Evolutionary conservation across 768 basidiomycete species (phyloP).

Genomic region (Pholiota microspora): DNA sequence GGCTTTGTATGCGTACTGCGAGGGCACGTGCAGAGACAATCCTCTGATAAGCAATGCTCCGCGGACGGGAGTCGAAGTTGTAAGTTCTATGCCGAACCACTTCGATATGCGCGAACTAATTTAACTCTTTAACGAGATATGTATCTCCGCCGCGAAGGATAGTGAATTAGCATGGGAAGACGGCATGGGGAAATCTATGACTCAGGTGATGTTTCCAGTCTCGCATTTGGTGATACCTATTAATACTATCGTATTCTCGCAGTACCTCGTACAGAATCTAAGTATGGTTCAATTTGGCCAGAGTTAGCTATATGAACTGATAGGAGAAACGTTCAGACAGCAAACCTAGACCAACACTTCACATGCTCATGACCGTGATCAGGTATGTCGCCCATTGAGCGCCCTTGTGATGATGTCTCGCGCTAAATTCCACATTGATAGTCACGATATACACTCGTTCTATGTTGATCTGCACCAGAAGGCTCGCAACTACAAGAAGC

Average conservation of each 20-base stretch:
- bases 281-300: not conserved
- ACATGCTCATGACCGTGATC: slow-evolving; percentile 25
- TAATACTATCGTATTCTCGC: not conserved
- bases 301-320: not conserved
- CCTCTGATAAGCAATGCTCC: not conserved
- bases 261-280: slow-evolving; percentile 15
- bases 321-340: slow-evolving; percentile 19
- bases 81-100: not conserved
- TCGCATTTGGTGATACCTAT: not conserved
- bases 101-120: not conserved
- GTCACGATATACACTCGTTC: slow-evolving; percentile 30
- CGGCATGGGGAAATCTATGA: slow-evolving; percentile 33
- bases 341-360: slow-evolving; percentile 23
- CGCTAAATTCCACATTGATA: slow-evolving; percentile 1
- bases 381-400: slow-evolving; percentile 18
- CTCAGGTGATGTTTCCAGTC: slow-evolving; percentile 23
- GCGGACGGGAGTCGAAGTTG: slow-evolving; percentile 3
- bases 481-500: slow-evolving; percentile 22
- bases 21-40: slow-evolving; percentile 10
- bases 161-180: slow-evolving; percentile 35
- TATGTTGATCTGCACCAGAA: slow-evolving; percentile 27
- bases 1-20: slow-evolving; percentile 4
- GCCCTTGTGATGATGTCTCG: not conserved
- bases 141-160: slow-evolving; percentile 35
- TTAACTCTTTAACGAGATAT: slow-evolving; percentile 23